Evolutionary conservation across 768 basidiomycete genomes (phyloP), one percentile per base, ranked within the genome.

Genomic region (Gautieria morchelliformis): DNA sequence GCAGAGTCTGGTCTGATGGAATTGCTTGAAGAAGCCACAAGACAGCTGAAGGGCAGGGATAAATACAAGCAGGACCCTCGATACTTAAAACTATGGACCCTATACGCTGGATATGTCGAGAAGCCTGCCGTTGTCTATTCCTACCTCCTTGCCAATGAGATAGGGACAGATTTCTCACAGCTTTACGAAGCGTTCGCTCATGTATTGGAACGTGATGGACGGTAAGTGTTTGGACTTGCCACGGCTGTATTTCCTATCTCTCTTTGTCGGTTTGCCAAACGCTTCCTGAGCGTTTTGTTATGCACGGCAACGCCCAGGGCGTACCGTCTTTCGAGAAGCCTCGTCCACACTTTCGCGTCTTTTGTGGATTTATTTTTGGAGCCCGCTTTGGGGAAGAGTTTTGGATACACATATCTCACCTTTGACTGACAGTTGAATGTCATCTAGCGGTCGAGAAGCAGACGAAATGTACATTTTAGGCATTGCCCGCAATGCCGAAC

Each of bases 401-500:
- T 37, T 9, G 14, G 14, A 12, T 22, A 17, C 17, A 9, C 20
- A 12, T n/a, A n/a, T 44, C 17, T 44, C 17, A 41, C 17, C 42
- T 42, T 20, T 27, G 41, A 20, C 19, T 51, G 15, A 32, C 14
- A 37, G 19, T 39, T 46, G 40, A 47, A 3, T 24, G 11, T 45
- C 20, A 12, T 20, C 51, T 56, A 77, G 76, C 50, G 69, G 69
- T 10, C 65, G 77, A 58, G 77, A 81, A 56, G 92, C 92, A 37
- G 89, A 91, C 39, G 75, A 90, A 63, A 76, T 85, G 53, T 73
- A 72, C 60, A 60, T 65, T 14, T 58, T 73, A 15, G 73, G 73
- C 20, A 68, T 73, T 44, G 63, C 66, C 24, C 70, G 77, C 14
- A 68, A 68, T 52, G 75, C 73, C 4, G 64, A 70, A 12, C 76